Evolutionary conservation across 2,329 filamentous ascomycete genomes (phyloP).

Genomic region (Sporothrix brunneoviolacea): DNA sequence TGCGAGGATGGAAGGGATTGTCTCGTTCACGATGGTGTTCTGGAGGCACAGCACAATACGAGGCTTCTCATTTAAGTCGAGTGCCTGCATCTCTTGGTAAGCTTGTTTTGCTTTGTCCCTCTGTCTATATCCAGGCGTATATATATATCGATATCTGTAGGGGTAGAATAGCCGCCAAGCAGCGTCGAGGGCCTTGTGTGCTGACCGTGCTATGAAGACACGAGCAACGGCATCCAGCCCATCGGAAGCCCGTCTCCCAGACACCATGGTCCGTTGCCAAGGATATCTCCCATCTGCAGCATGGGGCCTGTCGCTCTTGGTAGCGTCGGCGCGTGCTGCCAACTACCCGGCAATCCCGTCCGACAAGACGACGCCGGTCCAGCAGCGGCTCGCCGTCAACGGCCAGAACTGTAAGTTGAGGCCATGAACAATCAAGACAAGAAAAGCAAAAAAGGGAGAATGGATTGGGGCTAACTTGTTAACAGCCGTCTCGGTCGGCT

Average conservation of each 20-base stretch:
- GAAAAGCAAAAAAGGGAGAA: background rate
- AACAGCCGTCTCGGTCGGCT: constrained; percentile 45
- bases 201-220: too few species aligned
- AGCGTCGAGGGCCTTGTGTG: too few species aligned
- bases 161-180: too few species aligned
- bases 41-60: too few species aligned
- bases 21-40: too few species aligned
- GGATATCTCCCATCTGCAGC: constrained; percentile 1
- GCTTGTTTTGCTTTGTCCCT: too few species aligned
- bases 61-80: too few species aligned
- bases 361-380: constrained; percentile 46
- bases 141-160: too few species aligned
- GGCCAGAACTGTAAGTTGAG: constrained; percentile 37
- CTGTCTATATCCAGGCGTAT: too few species aligned
- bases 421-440: background rate
- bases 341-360: constrained; percentile 39
- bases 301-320: constrained; percentile 15
- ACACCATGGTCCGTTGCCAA: constrained; percentile 17
- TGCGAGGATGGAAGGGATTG: background rate
- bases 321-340: constrained; percentile 11
- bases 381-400: constrained; percentile 46
- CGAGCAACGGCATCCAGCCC: too few species aligned
- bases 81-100: too few species aligned
- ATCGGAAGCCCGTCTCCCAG: too few species aligned
- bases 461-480: background rate